Evolutionary conservation across 2,329 filamentous ascomycete genomes (phyloP), one percentile per base, ranked within the genome.

Genomic region (Coniochaeta ligniaria): DNA sequence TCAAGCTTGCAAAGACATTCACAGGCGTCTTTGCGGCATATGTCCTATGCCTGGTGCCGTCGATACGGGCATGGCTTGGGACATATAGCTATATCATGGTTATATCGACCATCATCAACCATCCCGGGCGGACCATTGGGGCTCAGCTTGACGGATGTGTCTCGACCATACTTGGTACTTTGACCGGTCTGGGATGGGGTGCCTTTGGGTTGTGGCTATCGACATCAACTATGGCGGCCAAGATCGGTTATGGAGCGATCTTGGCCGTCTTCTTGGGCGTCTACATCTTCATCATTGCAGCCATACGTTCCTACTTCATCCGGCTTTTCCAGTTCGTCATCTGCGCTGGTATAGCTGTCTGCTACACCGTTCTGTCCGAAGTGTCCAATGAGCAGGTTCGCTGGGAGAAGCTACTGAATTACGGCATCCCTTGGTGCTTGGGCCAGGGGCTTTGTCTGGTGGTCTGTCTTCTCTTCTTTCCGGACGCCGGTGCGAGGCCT

Each of bases 11-110:
- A 24, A 84, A 83, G 64, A 77, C 81, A 0, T 85, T 82, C 63
- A 65, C 80, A n/a, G 81, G 76, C n/a, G 84, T 83, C 68, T 83
- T 83, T 63, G 72, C 80, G 55, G 78, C 82, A 2, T 86, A 85
- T 66, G 69, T 81, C 1, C 67, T 85, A 20, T 86, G 83, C 63
- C 76, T 86, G 2, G 68, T 84, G 6, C 80, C 81, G 1, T 66
- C 66, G 3, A 73, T 79, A 5, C 73, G 74, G n/a, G 60, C 68
- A n/a, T 82, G 78, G 76, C 72, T 86, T 4, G 83, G 83, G 1
- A 74, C 71, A 17, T 81, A 84, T 64, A 75, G 75, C 63, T 85
- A 84, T 64, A 77, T 86, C 62, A 80, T 84, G 74, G 78, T 76
- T 4, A 69, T 86, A 56, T 85, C 83, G 2, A 74, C 80, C n/a